These are phyloP conservation scores for Ogataea siamensis DNA, from an alignment of 805 yeast genomes.

Conservation along the genomic window DNA sequence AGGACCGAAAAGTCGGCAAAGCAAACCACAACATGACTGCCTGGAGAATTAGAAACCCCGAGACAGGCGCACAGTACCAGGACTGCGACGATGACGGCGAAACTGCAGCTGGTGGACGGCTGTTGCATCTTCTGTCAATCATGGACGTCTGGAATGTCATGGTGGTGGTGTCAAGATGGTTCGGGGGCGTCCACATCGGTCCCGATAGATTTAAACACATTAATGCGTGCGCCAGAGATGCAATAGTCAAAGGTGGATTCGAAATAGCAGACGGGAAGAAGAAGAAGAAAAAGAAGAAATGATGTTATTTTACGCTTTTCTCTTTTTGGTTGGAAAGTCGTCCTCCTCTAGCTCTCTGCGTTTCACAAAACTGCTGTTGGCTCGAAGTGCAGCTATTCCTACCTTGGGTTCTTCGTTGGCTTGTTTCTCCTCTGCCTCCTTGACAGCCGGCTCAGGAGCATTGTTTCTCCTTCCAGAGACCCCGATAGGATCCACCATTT, in stretches of 20 bases:
- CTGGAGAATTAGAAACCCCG: conserved; percentile 65
- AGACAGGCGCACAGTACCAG: conserved; percentile 56
- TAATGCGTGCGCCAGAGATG: conserved; percentile 84
- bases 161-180: conserved; percentile 90
- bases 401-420: conserved; percentile 1
- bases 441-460: conserved; percentile 28
- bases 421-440: conserved; percentile 10
- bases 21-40: conserved; percentile 85
- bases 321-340: conserved; percentile 16
- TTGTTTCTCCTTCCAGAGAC: conserved; percentile 3
- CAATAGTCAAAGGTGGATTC: conserved; percentile 64
- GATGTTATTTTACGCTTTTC: conserved; percentile 18
- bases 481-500: conserved; percentile 10
- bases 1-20: conserved; percentile 63
- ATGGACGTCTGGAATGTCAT: conserved; percentile 83
- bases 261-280: conserved; percentile 24
- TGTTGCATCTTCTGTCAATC: conserved; percentile 68
- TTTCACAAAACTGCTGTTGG: conserved; percentile 7
- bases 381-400: conserved; percentile 11
- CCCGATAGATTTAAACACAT: conserved; percentile 95
- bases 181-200: conserved; percentile 87
- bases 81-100: conserved; percentile 98
- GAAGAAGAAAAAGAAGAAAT: conserved; percentile 31
- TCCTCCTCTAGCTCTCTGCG: conserved; percentile 8
- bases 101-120: conserved; percentile 88